Evolutionary conservation across 371 early-diverging fungal species (phyloP).

Genomic region (Basidiobolus heterosporus): DNA sequence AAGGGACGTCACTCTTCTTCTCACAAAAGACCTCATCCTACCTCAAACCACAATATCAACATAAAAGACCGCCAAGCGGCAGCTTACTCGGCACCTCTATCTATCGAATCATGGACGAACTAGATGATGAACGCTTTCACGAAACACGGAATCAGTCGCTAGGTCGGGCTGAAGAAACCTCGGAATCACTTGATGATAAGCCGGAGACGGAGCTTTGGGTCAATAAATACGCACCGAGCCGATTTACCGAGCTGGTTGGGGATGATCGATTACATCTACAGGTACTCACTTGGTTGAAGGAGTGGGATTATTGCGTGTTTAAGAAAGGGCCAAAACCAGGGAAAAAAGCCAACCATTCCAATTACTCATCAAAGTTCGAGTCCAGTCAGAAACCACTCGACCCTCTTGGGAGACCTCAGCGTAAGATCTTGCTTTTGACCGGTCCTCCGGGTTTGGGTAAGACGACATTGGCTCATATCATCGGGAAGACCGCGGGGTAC

Average conservation of each 20-base stretch:
- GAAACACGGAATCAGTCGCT: too few relatives aligned
- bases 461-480: conserved; percentile 91
- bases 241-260: conserved; percentile 81
- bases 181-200: too few relatives aligned
- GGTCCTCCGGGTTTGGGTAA: conserved; percentile 98
- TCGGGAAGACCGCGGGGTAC: conserved; percentile 84
- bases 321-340: conserved; percentile 15
- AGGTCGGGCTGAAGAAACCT: too few relatives aligned
- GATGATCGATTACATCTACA: conserved; percentile 41
- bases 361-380: conserved; percentile 3
- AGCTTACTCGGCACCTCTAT: too few relatives aligned
- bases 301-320: conserved; percentile 94
- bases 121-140: too few relatives aligned
- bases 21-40: too few relatives aligned
- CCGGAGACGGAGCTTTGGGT: conserved; percentile 52
- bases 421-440: conserved; percentile 70
- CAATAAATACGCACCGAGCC: conserved; percentile 73
- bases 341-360: too few relatives aligned
- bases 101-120: too few relatives aligned
- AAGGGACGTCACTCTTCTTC: too few relatives aligned
- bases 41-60: too few relatives aligned
- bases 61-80: too few relatives aligned
- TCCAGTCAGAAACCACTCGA: background rate
- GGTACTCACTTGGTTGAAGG: conserved; percentile 81
- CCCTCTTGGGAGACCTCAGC: conserved; percentile 8